Conservation (phyloP, 768 basidiomycete genomes). For the Leccinellum luteum region DNA sequence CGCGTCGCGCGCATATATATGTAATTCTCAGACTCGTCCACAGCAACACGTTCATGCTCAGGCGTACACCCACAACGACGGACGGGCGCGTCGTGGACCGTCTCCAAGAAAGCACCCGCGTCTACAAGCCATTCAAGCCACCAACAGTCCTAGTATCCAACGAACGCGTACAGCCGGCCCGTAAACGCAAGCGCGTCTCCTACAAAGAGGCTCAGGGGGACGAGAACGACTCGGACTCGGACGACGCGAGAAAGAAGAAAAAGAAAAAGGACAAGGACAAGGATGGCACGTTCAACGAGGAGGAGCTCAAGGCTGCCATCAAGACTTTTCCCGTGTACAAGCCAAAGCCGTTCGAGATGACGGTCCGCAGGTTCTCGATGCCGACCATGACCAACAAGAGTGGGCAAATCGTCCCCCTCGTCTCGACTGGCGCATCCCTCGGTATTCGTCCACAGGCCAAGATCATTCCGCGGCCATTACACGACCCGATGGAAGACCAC, state of each 20-base stretch:
- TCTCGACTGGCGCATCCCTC: constrained; percentile 68
- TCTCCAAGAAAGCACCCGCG: constrained; percentile 66
- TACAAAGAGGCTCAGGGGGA: constrained; percentile 72
- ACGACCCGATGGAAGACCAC: constrained; percentile 97
- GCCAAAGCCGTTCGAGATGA: constrained; percentile 70
- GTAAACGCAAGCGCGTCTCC: constrained; percentile 86
- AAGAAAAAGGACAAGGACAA: constrained; percentile 63
- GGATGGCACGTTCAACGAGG: constrained; percentile 62
- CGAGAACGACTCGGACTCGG: constrained; percentile 57
- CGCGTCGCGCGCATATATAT: constrained; percentile 16
- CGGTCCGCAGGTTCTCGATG: constrained; percentile 70
- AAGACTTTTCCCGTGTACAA: constrained; percentile 77
- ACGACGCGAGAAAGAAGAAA: constrained; percentile 50
- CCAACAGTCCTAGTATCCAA: constrained; percentile 48
- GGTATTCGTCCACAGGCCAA: constrained; percentile 81
- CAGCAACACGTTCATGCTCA: constrained; percentile 59
- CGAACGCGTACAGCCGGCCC: constrained; percentile 59
- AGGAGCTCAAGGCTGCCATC: constrained; percentile 58
- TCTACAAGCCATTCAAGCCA: constrained; percentile 80
- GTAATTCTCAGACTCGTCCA: neutral
- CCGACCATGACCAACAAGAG: constrained; percentile 75
- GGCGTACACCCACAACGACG: constrained; percentile 61
- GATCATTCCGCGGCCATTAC: constrained; percentile 86
- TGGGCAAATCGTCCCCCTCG: constrained; percentile 55
- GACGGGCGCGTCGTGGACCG: constrained; percentile 69